These are phyloP conservation scores for Paraconiothyrium sp. DNA, from an alignment of 2,329 filamentous ascomycete species.

Conservation along the genomic window DNA sequence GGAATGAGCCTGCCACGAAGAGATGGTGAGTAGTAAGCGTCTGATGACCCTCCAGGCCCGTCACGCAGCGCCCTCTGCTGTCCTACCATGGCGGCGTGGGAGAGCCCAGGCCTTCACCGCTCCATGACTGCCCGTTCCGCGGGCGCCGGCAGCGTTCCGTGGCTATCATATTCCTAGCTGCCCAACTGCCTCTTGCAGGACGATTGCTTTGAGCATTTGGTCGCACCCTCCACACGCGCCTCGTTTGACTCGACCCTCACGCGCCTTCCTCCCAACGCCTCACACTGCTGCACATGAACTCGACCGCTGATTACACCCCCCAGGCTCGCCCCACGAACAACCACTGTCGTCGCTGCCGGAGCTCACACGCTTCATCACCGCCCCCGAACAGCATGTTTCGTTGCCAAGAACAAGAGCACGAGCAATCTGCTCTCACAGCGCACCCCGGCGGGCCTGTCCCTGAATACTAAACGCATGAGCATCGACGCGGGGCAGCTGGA, in stretches of 20 bases:
- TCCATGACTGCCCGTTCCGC: constrained; percentile 2
- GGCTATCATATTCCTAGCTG: neutral
- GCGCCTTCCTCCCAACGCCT: constrained; percentile 5
- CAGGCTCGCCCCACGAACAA: constrained; percentile 49
- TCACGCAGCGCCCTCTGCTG: constrained; percentile 1
- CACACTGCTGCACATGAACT: constrained; percentile 28
- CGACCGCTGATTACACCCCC: constrained; percentile 39
- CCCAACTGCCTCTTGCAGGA: neutral
- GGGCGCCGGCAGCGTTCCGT: constrained; percentile 12
- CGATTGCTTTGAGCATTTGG: neutral
- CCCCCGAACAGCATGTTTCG: constrained; percentile 39
- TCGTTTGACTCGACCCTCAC: constrained; percentile 3
- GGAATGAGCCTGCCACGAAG: constrained; percentile 54
- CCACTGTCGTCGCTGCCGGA: constrained; percentile 33
- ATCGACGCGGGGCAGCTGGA: constrained; percentile 78
- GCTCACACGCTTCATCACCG: constrained; percentile 27
- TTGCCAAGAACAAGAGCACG: constrained; percentile 61
- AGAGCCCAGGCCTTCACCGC: constrained; percentile 14
- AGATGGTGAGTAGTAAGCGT: constrained; percentile 53
- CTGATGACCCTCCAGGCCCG: constrained; percentile 21
- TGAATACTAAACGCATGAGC: constrained; percentile 75
- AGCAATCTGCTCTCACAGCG: constrained; percentile 56
- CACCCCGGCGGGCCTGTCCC: constrained; percentile 47
- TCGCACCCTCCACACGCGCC: constrained; percentile 1
- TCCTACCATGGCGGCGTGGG: constrained; percentile 4